phyloP scores from a whole-genome alignment of 139 green algal species.

The Pycnococcus provasolii region DNA sequence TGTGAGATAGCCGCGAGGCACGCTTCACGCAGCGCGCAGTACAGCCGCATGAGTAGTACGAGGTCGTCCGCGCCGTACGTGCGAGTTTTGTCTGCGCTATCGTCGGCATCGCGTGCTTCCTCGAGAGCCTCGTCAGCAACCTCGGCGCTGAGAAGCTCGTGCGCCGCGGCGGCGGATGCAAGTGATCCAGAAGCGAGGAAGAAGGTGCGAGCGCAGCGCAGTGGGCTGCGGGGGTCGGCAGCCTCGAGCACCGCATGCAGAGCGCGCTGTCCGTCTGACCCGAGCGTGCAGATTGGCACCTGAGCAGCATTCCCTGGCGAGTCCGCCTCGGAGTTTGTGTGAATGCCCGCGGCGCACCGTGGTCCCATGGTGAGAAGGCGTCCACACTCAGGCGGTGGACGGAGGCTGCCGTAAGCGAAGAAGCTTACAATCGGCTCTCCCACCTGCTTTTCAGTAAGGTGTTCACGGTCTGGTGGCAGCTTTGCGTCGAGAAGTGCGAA shows the following conservation, averaged over 20 bases:
- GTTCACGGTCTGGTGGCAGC: not conserved
- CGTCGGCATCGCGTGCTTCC: not conserved
- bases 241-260: conserved; percentile 15
- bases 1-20: too few relatives aligned
- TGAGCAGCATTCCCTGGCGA: not conserved
- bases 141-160: not conserved
- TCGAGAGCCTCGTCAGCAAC: too few relatives aligned
- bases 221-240: conserved; percentile 26
- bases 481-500: not conserved
- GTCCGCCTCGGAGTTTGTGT: not conserved
- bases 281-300: too few relatives aligned
- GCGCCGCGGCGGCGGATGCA: too few relatives aligned
- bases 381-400: not conserved
- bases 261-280: not conserved
- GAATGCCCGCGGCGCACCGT: not conserved
- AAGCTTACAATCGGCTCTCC: not conserved
- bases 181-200: conserved; percentile 26
- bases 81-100: not conserved
- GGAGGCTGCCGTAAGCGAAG: conserved; percentile 35
- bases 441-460: not conserved
- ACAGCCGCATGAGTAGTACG: not conserved
- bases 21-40: not conserved
- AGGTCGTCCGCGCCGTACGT: not conserved
- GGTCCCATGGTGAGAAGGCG: conserved; percentile 29
- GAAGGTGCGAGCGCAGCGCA: conserved; percentile 31